Base-by-base conservation (phyloP, 2,329 filamentous ascomycete species). In the Grosmannia serpens region DNA sequence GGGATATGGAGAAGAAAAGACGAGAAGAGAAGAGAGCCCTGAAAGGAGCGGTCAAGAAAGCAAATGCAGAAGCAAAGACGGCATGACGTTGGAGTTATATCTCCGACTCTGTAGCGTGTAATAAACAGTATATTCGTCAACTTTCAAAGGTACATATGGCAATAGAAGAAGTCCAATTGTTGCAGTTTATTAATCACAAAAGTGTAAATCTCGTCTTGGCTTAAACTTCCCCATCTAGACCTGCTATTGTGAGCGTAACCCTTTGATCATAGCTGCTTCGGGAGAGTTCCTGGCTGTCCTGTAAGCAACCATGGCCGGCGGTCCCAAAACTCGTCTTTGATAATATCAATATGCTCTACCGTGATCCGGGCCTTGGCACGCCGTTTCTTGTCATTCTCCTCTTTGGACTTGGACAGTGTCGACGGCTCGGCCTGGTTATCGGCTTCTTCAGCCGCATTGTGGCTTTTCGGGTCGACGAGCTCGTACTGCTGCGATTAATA, bases 291-390 rank as follows among this genome's bases (percentile, higher is more conserved):
- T 6, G 86, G 86, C 70, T 84, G 87, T 63, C 87, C 86, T 1
- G 86, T 88, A 57, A 91, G 69, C 59, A 94, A 77, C 89, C 91
- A 97, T 1, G 91, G 91, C 68, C 91, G 79, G 66, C 79, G 80
- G 63, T 89, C 80, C 94, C 94, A 99, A 69, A 99, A 99, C 4
- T 89, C 88, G 71, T 97, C 89, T 66, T 88, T 91, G 72, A 99
- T 97, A 66, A 99, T 88, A 73, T 99, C 94, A 60, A 94, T 74
- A 75, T 97, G 91, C 68, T 91, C 86, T 44, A 95, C 79, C 41
- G 89, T 82, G 52, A 99, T 85, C 56, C 80, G 80, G 1, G 91
- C 91, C 71, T 96, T 96, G 60, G 82, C 79, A 57, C 87, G 81
- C 62, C 84, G 80, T 75, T 96, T 97, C 68, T 79, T 86, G 62